A percentile compares a stretch with the other conserved stretches of the same genome.
Evolutionary conservation across 805 yeast species (phyloP).

Genomic region (Barnettozyma salicaria): DNA sequence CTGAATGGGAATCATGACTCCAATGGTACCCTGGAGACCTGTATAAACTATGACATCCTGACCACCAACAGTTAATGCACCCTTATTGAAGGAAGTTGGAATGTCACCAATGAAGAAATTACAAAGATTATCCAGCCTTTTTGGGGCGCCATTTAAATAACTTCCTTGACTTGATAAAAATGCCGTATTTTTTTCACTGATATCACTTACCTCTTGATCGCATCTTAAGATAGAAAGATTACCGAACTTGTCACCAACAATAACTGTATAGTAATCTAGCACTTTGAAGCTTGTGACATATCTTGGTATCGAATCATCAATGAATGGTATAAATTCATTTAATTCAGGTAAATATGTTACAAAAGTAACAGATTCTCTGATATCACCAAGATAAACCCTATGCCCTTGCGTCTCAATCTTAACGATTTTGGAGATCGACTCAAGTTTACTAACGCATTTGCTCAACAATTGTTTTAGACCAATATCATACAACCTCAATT

Average conservation of each 20-base stretch:
- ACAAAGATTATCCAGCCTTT: constrained; percentile 43
- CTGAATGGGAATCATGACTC: constrained; percentile 62
- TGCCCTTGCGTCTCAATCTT: constrained; percentile 49
- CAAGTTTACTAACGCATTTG: constrained; percentile 47
- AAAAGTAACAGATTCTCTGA: constrained; percentile 56
- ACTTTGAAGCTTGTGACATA: constrained; percentile 54
- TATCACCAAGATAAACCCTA: constrained; percentile 67
- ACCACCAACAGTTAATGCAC: constrained; percentile 54
- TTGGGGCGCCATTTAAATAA: constrained; percentile 45
- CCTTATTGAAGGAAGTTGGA: constrained; percentile 53
- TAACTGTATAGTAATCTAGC: constrained; percentile 69
- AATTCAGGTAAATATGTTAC: constrained; percentile 42
- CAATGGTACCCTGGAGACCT: constrained; percentile 80
- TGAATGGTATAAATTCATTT: constrained; percentile 54
- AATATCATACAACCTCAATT: constrained; percentile 56
- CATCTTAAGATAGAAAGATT: constrained; percentile 64
- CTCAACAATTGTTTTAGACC: constrained; percentile 77
- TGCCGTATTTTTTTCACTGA: constrained; percentile 42
- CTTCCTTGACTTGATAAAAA: constrained; percentile 30
- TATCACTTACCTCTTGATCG: constrained; percentile 41
- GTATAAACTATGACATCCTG: constrained; percentile 60
- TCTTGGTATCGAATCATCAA: constrained; percentile 64
- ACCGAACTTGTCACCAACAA: constrained; percentile 88
- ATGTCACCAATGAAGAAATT: constrained; percentile 70
- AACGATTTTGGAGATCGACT: constrained; percentile 43